Base-by-base conservation (phyloP, 2,329 filamentous ascomycete genomes). In the Phoma herbarum region DNA sequence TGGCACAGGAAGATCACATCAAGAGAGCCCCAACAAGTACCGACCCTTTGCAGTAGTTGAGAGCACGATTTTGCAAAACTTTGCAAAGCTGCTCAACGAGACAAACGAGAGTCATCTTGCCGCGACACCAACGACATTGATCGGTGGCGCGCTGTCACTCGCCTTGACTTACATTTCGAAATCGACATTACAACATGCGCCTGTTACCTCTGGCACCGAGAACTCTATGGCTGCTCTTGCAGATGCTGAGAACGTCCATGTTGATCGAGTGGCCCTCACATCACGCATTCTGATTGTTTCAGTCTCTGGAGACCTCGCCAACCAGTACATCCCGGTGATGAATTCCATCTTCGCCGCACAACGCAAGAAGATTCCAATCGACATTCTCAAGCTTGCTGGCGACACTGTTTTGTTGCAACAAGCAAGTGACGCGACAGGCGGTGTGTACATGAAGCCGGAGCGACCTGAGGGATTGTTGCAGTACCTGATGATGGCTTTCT, bases 251-350 rank as follows among this genome's bases (percentile, higher is more conserved):
- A 67, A 66, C 25, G 57, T 64, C 39, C 75, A 71, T 57, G 73
- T 63, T 58, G 76, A 66, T 66, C 80, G 61, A 71, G 56, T 80
- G 2, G 82, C 85, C 18, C 82, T 95, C 20, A 89, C 91, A 66
- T 90, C 89, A 14, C 90, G 95, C 60, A 96, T 99, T 70, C 85
- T 99, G 53, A 88, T 98, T 63, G 77, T 99, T 52, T 96, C 91
- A 46, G 93, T 97, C 4, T 96, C 92, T 45, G 92, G 92, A 72
- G 91, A 94, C 69, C 86, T 96, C 0, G 88, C 93, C 5, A 90
- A 86, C 61, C 88, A 98, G 77, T 99, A 99, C 80, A 99, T 99
- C 55, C 90, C 94, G 0, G 95, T 96, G 67, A 99, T 99, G 95
- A 99, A 99, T 80, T 87, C 90, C 69, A 96, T 98, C 61, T 99